Percentiles rank a stretch among this genome's conserved stretches.
Conservation (phyloP, 176 grass and related monocot species). For the Juncus inflexus region DNA sequence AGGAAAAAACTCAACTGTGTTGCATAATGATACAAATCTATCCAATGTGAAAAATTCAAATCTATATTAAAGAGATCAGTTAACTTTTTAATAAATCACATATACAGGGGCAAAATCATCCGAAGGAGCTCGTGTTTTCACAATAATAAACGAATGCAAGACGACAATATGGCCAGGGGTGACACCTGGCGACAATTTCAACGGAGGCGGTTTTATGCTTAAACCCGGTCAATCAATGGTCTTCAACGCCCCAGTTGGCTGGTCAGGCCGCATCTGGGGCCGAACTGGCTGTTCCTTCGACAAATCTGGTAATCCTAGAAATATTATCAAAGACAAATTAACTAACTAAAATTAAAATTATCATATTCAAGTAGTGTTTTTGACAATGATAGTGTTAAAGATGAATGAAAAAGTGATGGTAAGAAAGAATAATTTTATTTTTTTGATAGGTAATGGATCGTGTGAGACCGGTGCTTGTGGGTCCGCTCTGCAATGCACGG, state of each 20-base stretch:
- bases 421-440: no score
- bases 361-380: no score
- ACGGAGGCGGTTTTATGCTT: conserved; percentile 58
- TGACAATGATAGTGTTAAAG: no score
- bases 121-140: conserved; percentile 52
- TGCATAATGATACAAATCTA: neutral
- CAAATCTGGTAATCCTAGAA: neutral
- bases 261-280: conserved; percentile 78
- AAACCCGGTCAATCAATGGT: conserved; percentile 51
- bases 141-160: conserved; percentile 82
- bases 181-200: conserved; percentile 56
- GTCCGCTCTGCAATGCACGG: conserved; percentile 37
- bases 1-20: no score
- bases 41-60: neutral
- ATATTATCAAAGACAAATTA: no score
- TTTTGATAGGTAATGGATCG: conserved; percentile 35
- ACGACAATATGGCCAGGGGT: conserved; percentile 65
- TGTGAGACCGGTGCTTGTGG: conserved; percentile 70
- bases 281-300: conserved; percentile 71
- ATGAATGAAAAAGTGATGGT: no score
- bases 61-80: neutral
- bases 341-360: no score
- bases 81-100: neutral
- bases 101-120: conserved; percentile 12
- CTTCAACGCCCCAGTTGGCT: conserved; percentile 58